Evolutionary conservation across 2,329 filamentous ascomycete species (phyloP), one percentile per base, ranked within the genome.

Genomic region (Fusarium nisikadoi): DNA sequence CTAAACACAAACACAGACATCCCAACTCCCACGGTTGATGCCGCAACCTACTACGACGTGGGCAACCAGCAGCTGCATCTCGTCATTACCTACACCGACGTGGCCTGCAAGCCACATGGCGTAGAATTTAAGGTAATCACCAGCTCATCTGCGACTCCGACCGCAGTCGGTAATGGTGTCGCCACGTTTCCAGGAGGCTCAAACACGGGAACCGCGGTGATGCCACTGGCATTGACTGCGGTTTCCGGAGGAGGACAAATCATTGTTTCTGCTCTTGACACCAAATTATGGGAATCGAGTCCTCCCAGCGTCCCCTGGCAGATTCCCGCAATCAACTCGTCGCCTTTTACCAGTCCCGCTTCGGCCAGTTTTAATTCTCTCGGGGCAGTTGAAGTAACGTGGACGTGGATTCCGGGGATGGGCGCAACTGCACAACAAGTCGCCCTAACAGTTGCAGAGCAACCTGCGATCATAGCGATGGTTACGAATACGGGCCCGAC

Each of bases 351-450:
- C 16, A 42, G 38, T 16, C 0, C 20, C 6, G 5, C 14, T 1
- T 2, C 38, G 1, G 11, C 16, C 20, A 55, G 2, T 25, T 23
- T 55, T 19, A 55, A 8, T 14, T 55, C 52, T 6, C 36, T 42
- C 1, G 36, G 38, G 3, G 42, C 38, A 2, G 2, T 55, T 6
- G 14, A 55, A 20, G 27, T 42, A 2, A 33, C 27, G 3, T 55
- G 52, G 52, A 2, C 52, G 11, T 55, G 27, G 38, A 20, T 19
- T 8, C 2, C n/a, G 0, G 3, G 4, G 0, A 8, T 8, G 52
- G 11, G 2, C 5, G 52, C 8, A 42, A 42, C 8, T 5, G 52
- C 38, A 19, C 38, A 31, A 11, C 11, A 25, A 4, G n/a, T 55
- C 6, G 3, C 16, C 1, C 11, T 31, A 12, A 33, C 4, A n/a